Evolutionary conservation across 371 early-diverging fungal species (phyloP).

Genomic region (Mucor indicus): DNA sequence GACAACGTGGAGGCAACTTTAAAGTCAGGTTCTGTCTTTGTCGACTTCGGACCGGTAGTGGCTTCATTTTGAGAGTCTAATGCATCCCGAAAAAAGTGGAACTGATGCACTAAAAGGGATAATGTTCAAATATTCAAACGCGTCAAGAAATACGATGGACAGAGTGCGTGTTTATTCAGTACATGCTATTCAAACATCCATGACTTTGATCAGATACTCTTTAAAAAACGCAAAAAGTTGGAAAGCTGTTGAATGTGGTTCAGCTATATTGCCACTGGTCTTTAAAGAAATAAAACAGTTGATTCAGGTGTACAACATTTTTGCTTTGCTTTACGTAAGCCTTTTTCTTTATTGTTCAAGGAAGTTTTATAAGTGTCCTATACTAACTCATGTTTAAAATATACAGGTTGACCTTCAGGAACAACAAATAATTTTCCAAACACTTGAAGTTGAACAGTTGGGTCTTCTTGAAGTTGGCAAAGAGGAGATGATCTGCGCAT

Average conservation of each 20-base stretch:
- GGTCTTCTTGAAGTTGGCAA: background rate
- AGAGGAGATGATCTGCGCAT: constrained; percentile 1
- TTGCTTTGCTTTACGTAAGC: constrained; percentile 8
- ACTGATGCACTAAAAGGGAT: constrained; percentile 10
- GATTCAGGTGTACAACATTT: constrained; percentile 4
- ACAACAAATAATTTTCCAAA: background rate
- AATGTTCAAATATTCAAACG: constrained; percentile 10
- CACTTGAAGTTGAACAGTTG: constrained; percentile 4
- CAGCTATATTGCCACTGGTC: constrained; percentile 1
- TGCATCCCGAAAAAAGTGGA: constrained; percentile 7
- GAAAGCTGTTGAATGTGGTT: constrained; percentile 8
- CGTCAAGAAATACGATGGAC: constrained; percentile 1
- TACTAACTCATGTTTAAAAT: constrained; percentile 5
- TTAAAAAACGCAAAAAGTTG: constrained; percentile 3
- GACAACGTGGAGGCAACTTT: too few relatives aligned
- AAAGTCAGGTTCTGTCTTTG: too few relatives aligned
- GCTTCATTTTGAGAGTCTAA: too few relatives aligned
- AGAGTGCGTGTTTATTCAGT: constrained; percentile 6
- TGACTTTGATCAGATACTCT: constrained; percentile 6
- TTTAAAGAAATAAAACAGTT: constrained; percentile 5
- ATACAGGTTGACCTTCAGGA: constrained; percentile 9
- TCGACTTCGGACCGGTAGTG: too few relatives aligned
- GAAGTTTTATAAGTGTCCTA: constrained; percentile 1
- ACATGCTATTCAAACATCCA: constrained; percentile 4
- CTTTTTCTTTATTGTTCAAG: constrained; percentile 1